Percentiles rank a stretch among this genome's conserved stretches.
Conservation (phyloP, 2,329 filamentous ascomycete species). For the Orbilia ellipsospora region DNA sequence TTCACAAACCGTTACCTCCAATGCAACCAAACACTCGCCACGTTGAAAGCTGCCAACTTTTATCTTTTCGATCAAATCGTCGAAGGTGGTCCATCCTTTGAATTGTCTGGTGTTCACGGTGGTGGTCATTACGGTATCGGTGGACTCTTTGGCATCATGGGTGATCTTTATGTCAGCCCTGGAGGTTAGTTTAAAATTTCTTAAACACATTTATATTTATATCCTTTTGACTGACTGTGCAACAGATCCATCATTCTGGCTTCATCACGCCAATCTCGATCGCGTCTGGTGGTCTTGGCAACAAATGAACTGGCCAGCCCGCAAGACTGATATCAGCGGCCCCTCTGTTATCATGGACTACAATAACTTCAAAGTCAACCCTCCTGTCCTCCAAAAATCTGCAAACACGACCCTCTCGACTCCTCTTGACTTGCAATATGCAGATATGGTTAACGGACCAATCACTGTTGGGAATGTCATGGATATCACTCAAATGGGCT, state of each 20-base stretch:
- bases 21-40: constrained; percentile 26
- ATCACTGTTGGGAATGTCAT: constrained; percentile 60
- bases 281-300: constrained; percentile 59
- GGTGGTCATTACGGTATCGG: constrained; percentile 62
- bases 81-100: constrained; percentile 59
- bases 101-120: constrained; percentile 60
- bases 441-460: constrained; percentile 57
- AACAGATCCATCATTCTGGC: constrained; percentile 58
- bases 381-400: constrained; percentile 17
- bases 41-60: constrained; percentile 24
- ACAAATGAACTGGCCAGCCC: constrained; percentile 56
- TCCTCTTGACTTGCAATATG: constrained; percentile 59
- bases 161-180: constrained; percentile 61
- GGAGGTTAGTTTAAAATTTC: constrained; percentile 58
- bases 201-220: too few relatives aligned
- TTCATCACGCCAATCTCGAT: constrained; percentile 58
- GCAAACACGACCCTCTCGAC: constrained; percentile 60
- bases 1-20: constrained; percentile 49
- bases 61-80: constrained; percentile 58
- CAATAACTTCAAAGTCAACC: constrained; percentile 4
- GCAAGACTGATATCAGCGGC: constrained; percentile 61
- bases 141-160: constrained; percentile 60
- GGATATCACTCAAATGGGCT: constrained; percentile 59
- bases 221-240: not conserved
- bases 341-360: constrained; percentile 59